Base-by-base conservation (phyloP, 805 yeast species). In the Metschnikowia henanensis region DNA sequence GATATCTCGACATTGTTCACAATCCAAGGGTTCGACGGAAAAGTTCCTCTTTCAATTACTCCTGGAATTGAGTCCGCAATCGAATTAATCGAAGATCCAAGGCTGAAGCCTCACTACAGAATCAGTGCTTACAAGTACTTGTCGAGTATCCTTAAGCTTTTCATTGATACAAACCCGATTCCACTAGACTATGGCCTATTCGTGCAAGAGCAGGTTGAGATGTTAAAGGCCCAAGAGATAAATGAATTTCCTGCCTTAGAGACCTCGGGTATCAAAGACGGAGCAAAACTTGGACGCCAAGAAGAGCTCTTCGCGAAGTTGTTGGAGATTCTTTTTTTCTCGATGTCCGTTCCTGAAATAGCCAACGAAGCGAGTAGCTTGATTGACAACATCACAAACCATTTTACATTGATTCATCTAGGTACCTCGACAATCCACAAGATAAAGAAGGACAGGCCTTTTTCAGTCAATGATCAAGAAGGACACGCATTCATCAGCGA, bases 21-120 rank as follows among this genome's bases (percentile, higher is more conserved):
- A 35, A 77, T 92, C 30, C 83, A 87, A 50, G 96, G 96, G 1
- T 62, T 89, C 37, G 59, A 65, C 28, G 70, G 65, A 6, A 61
- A 66, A 42, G 78, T 86, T 3, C 84, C 91, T 1, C 73, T 94
- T 23, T 83, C 94, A 0, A 72, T 94, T 20, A 84, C 97, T 0
- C 85, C 96, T 0, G 97, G 94, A 21, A 72, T 92, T 5, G 76
- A 79, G 30, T 78, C 92, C 3, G 97, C 97, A 0, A 70, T 91
- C 30, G 78, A 78, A 19, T 75, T 92, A 8, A 64, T 94, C 39
- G 86, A 84, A 45, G 91, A 88, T 57, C 78, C 80, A 6, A 61
- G 82, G 37, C 70, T 75, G 43, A 76, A 83, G 50, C 61, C 73
- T 6, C 87, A 84, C 50, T 88, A 89, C 60, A 73, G 95, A 39